Evolutionary conservation across 2,329 filamentous ascomycete genomes (phyloP).

Genomic region (Simplicillium sp.): DNA sequence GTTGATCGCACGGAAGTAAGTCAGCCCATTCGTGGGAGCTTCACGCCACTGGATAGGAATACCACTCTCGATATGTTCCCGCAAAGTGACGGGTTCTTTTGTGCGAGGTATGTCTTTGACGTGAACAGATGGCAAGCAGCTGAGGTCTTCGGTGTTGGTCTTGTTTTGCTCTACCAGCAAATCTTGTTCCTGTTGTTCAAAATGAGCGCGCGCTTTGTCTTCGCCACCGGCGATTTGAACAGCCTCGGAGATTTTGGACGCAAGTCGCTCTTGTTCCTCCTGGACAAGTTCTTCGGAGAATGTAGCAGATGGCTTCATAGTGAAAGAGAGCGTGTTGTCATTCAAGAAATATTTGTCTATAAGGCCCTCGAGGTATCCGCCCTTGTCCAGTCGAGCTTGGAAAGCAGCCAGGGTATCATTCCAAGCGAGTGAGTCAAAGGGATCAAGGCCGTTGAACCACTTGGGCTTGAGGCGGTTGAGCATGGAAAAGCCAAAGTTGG

Average conservation of each 20-base stretch:
- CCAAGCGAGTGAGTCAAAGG: constrained; percentile 85
- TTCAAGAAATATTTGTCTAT: constrained; percentile 87
- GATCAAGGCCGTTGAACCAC: constrained; percentile 94
- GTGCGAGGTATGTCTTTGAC: constrained; percentile 80
- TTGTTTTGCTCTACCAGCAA: constrained; percentile 76
- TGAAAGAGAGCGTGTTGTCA: constrained; percentile 81
- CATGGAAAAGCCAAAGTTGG: constrained; percentile 85
- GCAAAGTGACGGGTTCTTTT: constrained; percentile 50
- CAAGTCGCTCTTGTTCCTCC: constrained; percentile 70
- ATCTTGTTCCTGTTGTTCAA: constrained; percentile 71
- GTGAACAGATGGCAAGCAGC: constrained; percentile 78
- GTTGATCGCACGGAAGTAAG: constrained; percentile 89
- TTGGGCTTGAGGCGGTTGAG: constrained; percentile 81
- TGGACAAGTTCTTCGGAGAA: constrained; percentile 65
- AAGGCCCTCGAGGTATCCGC: constrained; percentile 72
- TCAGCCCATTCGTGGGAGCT: constrained; percentile 88
- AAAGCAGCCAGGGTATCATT: constrained; percentile 81
- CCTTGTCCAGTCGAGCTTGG: constrained; percentile 63
- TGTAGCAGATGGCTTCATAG: constrained; percentile 76
- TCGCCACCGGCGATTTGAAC: constrained; percentile 60
- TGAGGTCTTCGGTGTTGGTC: constrained; percentile 74
- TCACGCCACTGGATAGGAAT: constrained; percentile 81
- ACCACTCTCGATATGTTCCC: constrained; percentile 55
- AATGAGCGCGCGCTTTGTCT: constrained; percentile 58
- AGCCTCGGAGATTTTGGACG: constrained; percentile 62